phyloP scores from a whole-genome alignment of 805 yeast species.

The Zygosaccharomyces bisporus region DNA sequence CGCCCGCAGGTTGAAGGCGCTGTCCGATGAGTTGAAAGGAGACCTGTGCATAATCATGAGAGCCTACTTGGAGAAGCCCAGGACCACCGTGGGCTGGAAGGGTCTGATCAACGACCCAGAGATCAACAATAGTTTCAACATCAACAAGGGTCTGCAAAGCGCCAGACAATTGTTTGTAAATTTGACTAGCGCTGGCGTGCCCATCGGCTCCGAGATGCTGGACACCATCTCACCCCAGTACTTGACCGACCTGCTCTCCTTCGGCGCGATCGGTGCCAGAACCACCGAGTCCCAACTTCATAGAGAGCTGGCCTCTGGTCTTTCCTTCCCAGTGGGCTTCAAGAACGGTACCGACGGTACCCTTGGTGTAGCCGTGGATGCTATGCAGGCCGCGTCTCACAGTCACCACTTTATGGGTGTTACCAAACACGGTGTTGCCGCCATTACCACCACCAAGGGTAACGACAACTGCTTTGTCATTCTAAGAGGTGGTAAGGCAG shows the following conservation, averaged over 20 bases:
- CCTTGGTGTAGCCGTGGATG: conserved; percentile 88
- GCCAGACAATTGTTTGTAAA: conserved; percentile 82
- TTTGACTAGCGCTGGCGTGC: conserved; percentile 73
- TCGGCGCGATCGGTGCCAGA: conserved; percentile 99
- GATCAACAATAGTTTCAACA: conserved; percentile 85
- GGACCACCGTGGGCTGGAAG: conserved; percentile 99
- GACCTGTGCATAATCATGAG: conserved; percentile 91
- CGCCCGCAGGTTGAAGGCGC: conserved; percentile 60
- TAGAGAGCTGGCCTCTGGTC: conserved; percentile 95
- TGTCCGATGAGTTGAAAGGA: conserved; percentile 64
- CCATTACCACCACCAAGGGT: conserved; percentile 94
- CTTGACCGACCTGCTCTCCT: conserved; percentile 81
- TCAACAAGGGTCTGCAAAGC: conserved; percentile 87
- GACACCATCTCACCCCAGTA: conserved; percentile 97
- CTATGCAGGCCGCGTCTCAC: conserved; percentile 85
- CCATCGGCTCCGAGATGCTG: conserved; percentile 96
- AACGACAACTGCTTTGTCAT: conserved; percentile 92
- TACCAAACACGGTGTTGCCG: conserved; percentile 95
- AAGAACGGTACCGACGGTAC: conserved; percentile 98
- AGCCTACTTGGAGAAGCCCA: conserved; percentile 96
- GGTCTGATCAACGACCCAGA: conserved; percentile 97
- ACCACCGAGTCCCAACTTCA: conserved; percentile 98
- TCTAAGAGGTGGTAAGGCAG: conserved; percentile 91
- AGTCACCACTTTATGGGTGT: conserved; percentile 97
- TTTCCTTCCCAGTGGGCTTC: conserved; percentile 98